These are phyloP conservation scores for Citrus glauca DNA, from an alignment of 345 rosid species.

Conservation along the genomic window DNA sequence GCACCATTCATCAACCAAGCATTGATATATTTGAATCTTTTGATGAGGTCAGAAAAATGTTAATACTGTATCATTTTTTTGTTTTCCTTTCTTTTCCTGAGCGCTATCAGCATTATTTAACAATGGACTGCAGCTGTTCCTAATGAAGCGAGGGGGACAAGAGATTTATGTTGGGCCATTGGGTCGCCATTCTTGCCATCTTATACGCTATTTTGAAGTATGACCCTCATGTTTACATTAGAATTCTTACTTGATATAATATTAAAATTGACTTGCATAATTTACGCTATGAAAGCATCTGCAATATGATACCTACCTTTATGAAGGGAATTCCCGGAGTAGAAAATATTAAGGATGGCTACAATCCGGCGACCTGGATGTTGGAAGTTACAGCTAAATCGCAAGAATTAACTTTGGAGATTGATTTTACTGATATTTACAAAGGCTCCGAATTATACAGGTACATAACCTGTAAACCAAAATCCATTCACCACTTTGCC, in stretches of 20 bases:
- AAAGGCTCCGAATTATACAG: constrained; percentile 50
- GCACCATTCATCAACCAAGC: too few species aligned
- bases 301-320: neutral
- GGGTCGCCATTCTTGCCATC: constrained; percentile 23
- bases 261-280: neutral
- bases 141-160: too few species aligned
- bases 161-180: too few species aligned
- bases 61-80: neutral
- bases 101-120: neutral
- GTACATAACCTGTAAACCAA: constrained; percentile 1
- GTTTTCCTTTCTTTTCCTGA: neutral
- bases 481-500: neutral
- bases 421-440: constrained; percentile 36
- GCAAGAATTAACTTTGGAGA: constrained; percentile 56
- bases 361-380: constrained; percentile 94
- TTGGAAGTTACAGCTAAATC: constrained; percentile 56
- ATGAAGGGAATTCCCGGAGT: constrained; percentile 55
- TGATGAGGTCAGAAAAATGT: constrained; percentile 36
- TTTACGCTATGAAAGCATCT: neutral
- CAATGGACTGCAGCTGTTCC: neutral
- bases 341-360: constrained; percentile 57
- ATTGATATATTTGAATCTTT: constrained; percentile 32
- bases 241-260: neutral
- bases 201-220: constrained; percentile 75
- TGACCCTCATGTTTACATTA: neutral